A percentile compares a stretch with the other conserved stretches of the same genome.
phyloP scores from a whole-genome alignment of 2,329 filamentous ascomycete genomes.

The Botrytis aclada region DNA sequence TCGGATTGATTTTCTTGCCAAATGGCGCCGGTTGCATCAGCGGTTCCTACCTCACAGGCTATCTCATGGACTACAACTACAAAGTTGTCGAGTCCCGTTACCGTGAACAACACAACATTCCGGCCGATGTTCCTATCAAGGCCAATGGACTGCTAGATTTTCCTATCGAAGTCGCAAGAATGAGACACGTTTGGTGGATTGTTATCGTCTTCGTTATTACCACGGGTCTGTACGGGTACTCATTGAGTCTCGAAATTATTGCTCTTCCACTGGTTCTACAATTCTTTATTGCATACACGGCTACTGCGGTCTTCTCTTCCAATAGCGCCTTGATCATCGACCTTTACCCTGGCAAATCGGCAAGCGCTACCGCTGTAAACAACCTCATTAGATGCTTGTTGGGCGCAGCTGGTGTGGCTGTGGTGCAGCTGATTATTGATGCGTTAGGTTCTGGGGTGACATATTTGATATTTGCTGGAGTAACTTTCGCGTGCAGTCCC shows the following conservation, averaged over 20 bases:
- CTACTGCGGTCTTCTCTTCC: conserved; percentile 29
- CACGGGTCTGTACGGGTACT: conserved; percentile 38
- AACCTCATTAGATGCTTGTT: conserved; percentile 22
- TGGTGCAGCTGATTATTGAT: conserved; percentile 14
- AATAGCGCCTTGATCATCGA: conserved; percentile 25
- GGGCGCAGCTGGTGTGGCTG: conserved; percentile 17
- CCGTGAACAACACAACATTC: conserved; percentile 31
- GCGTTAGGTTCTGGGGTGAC: conserved; percentile 11
- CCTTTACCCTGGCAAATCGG: conserved; percentile 20
- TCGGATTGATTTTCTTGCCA: conserved; percentile 36
- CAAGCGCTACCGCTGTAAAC: conserved; percentile 20
- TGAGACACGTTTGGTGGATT: conserved; percentile 41
- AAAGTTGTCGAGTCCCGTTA: conserved; percentile 34
- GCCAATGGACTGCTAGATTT: conserved; percentile 41
- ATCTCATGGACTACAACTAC: conserved; percentile 43
- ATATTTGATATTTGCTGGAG: conserved; percentile 3
- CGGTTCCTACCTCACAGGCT: conserved; percentile 42
- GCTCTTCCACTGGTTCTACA: conserved; percentile 24
- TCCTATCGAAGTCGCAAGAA: conserved; percentile 41
- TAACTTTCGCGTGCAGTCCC: conserved; percentile 4
- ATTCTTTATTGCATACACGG: conserved; percentile 32
- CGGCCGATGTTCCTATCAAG: conserved; percentile 29
- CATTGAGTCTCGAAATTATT: background rate
- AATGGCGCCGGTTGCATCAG: conserved; percentile 27
- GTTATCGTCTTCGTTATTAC: conserved; percentile 39